Evolutionary conservation across 2,329 filamentous ascomycete species (phyloP), one percentile per base, ranked within the genome.

Genomic region (Aureobasidium sp.): DNA sequence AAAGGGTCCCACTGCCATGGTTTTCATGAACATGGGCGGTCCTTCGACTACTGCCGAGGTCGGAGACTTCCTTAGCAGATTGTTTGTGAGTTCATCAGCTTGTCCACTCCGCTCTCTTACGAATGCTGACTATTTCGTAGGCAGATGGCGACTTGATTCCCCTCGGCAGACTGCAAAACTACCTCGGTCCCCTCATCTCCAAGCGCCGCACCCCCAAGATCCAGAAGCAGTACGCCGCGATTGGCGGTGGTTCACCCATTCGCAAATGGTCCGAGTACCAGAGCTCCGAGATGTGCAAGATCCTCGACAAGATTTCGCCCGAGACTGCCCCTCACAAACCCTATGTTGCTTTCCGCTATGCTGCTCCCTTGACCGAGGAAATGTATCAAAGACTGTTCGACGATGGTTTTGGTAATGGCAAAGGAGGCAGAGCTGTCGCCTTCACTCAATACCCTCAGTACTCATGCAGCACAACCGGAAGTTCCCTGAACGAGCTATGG

Each of bases 391-490:
- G 85, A 69, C 76, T 99, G 66, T 78, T 99, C 27, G 86, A 85
- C 8, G 94, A 99, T 73, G 94, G 94, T 0, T 96, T 97, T 72
- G 93, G 92, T 12, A 85, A 87, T 59, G 92, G 93, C 5, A 90
- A 86, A 64, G 92, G 92, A n/a, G 93, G 93, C 3, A 84, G 94
- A 63, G 94, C 95, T 1, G 92, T 99, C 5, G 94, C 94, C 1
- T 99, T 99, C 72, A 97, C 93, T 32, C 94, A 99, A 76, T 99
- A 99, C 70, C 94, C 94, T 2, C 94, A 99, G 74, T 99, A 99
- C 76, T 96, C 91, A 24, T 99, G 95, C 78, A 96, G 92, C 24
- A 99, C 94, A 1, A 99, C 94, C 0, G 94, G 94, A 26, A 96
- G 91, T 75, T 96, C 91, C 65, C 78, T 99, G 63, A 99, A 99